Evolutionary conservation across 1,284 basidiomycete genomes (phyloP).

Genomic region (Rhodotorula sp.): DNA sequence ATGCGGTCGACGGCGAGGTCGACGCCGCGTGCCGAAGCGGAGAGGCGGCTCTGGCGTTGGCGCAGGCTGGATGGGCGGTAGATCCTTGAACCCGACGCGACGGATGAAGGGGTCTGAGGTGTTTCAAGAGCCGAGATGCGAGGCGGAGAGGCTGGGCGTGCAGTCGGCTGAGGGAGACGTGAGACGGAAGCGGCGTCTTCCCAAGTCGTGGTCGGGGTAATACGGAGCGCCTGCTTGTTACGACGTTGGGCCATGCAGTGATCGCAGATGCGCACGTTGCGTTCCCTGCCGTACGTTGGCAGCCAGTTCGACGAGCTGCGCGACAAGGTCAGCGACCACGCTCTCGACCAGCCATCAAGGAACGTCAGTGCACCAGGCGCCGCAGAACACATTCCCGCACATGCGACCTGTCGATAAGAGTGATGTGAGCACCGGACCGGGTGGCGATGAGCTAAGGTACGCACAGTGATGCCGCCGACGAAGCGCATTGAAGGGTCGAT

Average conservation of each 20-base stretch:
- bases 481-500: constrained; percentile 85
- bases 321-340: background rate
- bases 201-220: background rate
- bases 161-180: background rate
- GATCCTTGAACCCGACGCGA: background rate
- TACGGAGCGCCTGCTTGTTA: background rate
- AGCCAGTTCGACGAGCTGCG: constrained; percentile 80
- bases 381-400: constrained; percentile 76
- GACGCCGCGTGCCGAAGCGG: background rate
- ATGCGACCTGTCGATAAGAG: constrained; percentile 33
- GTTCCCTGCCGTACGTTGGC: constrained; percentile 52
- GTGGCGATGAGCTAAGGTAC: constrained; percentile 54
- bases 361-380: constrained; percentile 55
- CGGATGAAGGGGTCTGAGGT: too few species aligned
- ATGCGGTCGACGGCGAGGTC: background rate
- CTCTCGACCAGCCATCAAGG: background rate
- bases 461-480: constrained; percentile 91
- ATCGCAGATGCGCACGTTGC: constrained; percentile 93
- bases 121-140: background rate
- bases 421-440: background rate
- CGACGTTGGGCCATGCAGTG: constrained; percentile 56
- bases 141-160: background rate
- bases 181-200: too few species aligned
- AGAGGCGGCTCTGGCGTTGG: background rate
- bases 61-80: background rate